Base-by-base conservation (phyloP, 2,329 filamentous ascomycete species). In the Bipolaris oryzae region DNA sequence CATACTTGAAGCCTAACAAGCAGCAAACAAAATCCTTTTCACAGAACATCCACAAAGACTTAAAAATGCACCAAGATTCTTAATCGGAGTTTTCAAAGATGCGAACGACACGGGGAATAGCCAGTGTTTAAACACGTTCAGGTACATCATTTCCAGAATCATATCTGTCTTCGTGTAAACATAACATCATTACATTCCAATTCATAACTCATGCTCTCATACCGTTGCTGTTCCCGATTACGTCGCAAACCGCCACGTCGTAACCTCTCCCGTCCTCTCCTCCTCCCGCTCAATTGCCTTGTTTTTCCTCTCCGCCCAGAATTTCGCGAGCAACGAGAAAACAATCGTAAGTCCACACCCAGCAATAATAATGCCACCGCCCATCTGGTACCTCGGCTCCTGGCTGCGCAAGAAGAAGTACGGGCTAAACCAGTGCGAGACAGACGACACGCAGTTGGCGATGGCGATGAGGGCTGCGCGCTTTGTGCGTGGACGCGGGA, bases 381-480 rank as follows among this genome's bases (percentile, higher is more conserved):
- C 62, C 0, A 55, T 18, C 13, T 51, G 41, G 28, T 65, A 63
- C 7, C 46, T 50, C 13, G 62, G 60, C 34, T 56, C 58, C 37
- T 63, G 60, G 3, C 34, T 50, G 11, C 10, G 31, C 16, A 62
- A 31, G 47, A 73, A 70, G 57, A 80, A 79, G 51, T 79, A 78
- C 0, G 77, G 76, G 0, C 68, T 76, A 50, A 78, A 79, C 76
- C 76, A 79, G 44, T 80, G 78, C 2, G 70, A 75, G 1, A 74
- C 63, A 1, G 72, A 74, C 10, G 69, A 75, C 0, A 78, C 68
- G 31, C 74, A 77, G 46, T 79, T 79, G 5, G 78, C 76, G 35
- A 79, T 77, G 0, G 77, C 78, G 35, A 80, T 77, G 0, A 79
- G 69, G 0, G 77, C 78, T 0, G 78, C 78, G n/a, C 73, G 69